Conservation (phyloP, 2,329 filamentous ascomycete genomes). For the Penicillium sp. region DNA sequence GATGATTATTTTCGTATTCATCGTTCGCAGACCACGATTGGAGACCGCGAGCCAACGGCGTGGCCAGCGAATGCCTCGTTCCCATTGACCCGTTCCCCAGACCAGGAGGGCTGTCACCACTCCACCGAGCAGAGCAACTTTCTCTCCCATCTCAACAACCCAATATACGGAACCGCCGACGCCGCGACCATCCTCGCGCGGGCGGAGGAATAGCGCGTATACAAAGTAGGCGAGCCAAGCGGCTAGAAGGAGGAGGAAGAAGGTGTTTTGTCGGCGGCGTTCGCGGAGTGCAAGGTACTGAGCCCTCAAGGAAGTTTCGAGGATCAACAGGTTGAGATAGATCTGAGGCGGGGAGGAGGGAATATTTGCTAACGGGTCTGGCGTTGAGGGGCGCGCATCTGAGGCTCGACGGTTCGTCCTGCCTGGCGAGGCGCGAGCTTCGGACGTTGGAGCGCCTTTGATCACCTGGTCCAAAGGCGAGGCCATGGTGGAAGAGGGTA, state of each 20-base stretch:
- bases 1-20: slow-evolving; percentile 96
- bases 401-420: no score
- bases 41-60: slow-evolving; percentile 85
- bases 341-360: slow-evolving; percentile 95
- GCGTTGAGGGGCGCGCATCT: slow-evolving; percentile 43
- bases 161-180: slow-evolving; percentile 95
- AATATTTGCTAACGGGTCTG: slow-evolving; percentile 74
- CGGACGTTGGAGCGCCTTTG: slow-evolving; percentile 76
- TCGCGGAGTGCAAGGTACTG: slow-evolving; percentile 91
- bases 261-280: slow-evolving; percentile 85
- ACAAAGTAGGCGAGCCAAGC: slow-evolving; percentile 82
- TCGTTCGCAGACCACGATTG: slow-evolving; percentile 83
- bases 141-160: slow-evolving; percentile 87
- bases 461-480: slow-evolving; percentile 81
- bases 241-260: slow-evolving; percentile 79
- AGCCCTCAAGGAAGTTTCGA: slow-evolving; percentile 88
- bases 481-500: slow-evolving; percentile 51
- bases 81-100: slow-evolving; percentile 96
- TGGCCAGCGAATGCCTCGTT: slow-evolving; percentile 91
- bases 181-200: slow-evolving; percentile 89
- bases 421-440: slow-evolving; percentile 23
- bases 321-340: slow-evolving; percentile 95
- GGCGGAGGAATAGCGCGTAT: slow-evolving; percentile 90
- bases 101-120: slow-evolving; percentile 83
- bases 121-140: slow-evolving; percentile 87